Base-by-base conservation (phyloP, 257 asterid species). In the Mentha longifolia region DNA sequence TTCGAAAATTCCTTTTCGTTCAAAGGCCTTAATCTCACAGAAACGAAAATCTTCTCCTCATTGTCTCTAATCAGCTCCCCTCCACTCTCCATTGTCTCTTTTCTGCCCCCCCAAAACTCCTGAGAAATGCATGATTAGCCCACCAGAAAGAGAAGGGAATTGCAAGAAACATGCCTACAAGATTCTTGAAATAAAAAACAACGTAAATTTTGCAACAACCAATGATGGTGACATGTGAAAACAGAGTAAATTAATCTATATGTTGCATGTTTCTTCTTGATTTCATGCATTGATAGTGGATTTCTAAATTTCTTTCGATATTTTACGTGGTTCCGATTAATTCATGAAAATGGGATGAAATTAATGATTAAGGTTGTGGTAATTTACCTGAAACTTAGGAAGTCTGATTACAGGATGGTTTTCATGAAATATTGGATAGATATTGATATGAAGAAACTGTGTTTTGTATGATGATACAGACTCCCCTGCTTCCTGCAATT, bases 11-110 rank as follows among this genome's bases (percentile, higher is more conserved):
- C 98, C 50, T 80, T 81, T 39, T 83, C 80, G 73, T 82, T 87
- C 85, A 92, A 83, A 6, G 99, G 96, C 83, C 95, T 92, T 60
- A 95, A 71, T 79, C 98, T 73, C 77, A 92, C 95, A 16, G 96
- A 85, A 62, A 95, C 98, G 7, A 74, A 78, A 35, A 91, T 85
- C 75, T 80, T 89, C 75, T 89, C 96, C 61, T 81, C 86, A 10
- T 71, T 49, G 33, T 75, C 81, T 47, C 77, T 68, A 0, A 60
- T 69, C 73, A 69, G 20, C 80, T 66, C 81, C 50, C 61, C 76
- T 47, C 77, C 80, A 71, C 76, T 67, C 65, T 74, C 86, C 86
- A 69, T 78, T 43, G 56, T 76, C 71, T 74, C 80, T 73, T 72
- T 77, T 75, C 70, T 60, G 41, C 61, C 72, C 76, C 72, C 76